These are phyloP conservation scores for Cytospora leucostoma DNA, from an alignment of 2,329 filamentous ascomycete genomes.

Conservation along the genomic window DNA sequence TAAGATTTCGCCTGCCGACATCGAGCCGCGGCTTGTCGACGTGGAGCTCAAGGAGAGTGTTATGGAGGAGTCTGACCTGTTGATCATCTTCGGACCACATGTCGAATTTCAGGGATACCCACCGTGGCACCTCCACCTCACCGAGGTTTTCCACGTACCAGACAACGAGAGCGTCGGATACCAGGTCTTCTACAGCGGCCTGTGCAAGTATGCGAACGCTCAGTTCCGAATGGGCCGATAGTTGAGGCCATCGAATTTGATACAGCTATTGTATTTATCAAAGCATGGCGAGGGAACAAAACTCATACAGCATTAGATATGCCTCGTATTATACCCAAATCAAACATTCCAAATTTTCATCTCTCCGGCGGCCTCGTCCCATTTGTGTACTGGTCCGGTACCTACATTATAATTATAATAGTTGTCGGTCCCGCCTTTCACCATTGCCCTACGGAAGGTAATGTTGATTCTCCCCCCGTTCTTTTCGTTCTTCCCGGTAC, in stretches of 20 bases:
- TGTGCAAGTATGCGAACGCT: conserved; percentile 82
- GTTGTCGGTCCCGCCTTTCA: conserved; percentile 74
- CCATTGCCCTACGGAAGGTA: conserved; percentile 71
- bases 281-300: conserved; percentile 17
- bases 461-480: conserved; percentile 73
- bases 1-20: conserved; percentile 79
- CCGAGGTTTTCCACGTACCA: conserved; percentile 82
- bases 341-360: conserved; percentile 45
- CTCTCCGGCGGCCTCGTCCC: conserved; percentile 59
- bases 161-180: conserved; percentile 87
- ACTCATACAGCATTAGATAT: conserved; percentile 16
- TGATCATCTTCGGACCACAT: conserved; percentile 82
- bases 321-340: conserved; percentile 26
- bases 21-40: conserved; percentile 83
- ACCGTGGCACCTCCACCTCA: conserved; percentile 92
- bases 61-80: conserved; percentile 85
- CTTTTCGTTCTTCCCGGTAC: conserved; percentile 62
- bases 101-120: conserved; percentile 89
- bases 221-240: conserved; percentile 83
- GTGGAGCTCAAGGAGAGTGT: conserved; percentile 79
- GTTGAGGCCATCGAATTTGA: conserved; percentile 23
- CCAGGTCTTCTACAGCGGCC: conserved; percentile 83
- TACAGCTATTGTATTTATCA: conserved; percentile 17
- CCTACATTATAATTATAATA: conserved; percentile 86
- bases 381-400: conserved; percentile 65